These are phyloP conservation scores for Pyricularia sp. DNA, from an alignment of 2,329 filamentous ascomycete genomes.

Conservation along the genomic window DNA sequence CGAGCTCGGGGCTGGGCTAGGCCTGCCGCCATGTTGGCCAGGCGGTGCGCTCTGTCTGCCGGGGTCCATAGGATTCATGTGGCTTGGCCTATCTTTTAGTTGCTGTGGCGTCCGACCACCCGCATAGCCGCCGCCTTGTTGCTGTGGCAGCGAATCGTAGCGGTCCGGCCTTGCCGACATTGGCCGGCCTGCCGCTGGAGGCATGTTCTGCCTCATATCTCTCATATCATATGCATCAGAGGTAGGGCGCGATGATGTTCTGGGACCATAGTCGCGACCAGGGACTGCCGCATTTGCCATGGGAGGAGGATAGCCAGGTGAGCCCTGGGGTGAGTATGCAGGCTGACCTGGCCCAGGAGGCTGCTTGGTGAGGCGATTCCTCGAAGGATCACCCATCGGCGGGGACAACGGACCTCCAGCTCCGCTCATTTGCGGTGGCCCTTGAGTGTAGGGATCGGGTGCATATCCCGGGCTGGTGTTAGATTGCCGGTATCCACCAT, in stretches of 20 bases:
- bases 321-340: conserved; percentile 11
- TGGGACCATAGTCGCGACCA: conserved; percentile 28
- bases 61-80: conserved; percentile 12
- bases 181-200: conserved; percentile 11
- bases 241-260: conserved; percentile 22
- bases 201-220: neutral
- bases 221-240: conserved; percentile 16
- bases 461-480: conserved; percentile 10
- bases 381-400: conserved; percentile 22
- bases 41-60: conserved; percentile 28
- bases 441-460: conserved; percentile 4
- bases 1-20: conserved; percentile 13
- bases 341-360: conserved; percentile 9
- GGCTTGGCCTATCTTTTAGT: conserved; percentile 16
- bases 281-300: conserved; percentile 14
- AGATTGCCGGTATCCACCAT: conserved; percentile 7
- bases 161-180: conserved; percentile 19
- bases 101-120: conserved; percentile 8
- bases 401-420: conserved; percentile 15
- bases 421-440: conserved; percentile 1
- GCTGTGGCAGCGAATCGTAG: conserved; percentile 16
- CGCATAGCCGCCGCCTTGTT: conserved; percentile 4
- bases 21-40: conserved; percentile 12
- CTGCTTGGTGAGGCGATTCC: conserved; percentile 29
- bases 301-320: neutral